phyloP scores from a whole-genome alignment of 306 rosid species.

The Alnus rubra region DNA sequence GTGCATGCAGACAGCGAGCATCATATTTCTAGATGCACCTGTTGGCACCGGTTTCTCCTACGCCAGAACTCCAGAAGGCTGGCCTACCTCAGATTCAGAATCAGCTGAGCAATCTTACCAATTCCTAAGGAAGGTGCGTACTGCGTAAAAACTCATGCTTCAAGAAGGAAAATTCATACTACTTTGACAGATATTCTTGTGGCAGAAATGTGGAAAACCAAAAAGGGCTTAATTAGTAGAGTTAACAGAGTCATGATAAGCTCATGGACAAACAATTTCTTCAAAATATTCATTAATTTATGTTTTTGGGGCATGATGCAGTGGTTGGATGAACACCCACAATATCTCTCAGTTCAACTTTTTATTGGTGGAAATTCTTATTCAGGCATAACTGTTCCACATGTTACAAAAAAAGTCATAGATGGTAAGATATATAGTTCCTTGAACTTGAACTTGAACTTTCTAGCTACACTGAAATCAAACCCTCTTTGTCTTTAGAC shows the following conservation, averaged over 20 bases:
- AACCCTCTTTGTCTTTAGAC: not conserved
- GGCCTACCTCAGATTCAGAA: conserved; percentile 12
- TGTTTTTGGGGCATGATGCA: not conserved
- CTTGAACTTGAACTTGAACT: not conserved
- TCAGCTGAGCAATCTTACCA: conserved; percentile 18
- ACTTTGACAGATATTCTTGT: not conserved
- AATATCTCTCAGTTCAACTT: conserved; percentile 17
- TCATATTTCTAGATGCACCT: conserved; percentile 23
- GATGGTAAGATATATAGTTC: conserved; percentile 4
- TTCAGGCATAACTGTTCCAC: conserved; percentile 19
- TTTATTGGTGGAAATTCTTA: conserved; percentile 33
- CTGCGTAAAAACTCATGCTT: not conserved
- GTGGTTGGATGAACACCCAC: conserved; percentile 26
- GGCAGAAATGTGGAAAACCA: not conserved
- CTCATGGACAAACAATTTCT: too few species aligned
- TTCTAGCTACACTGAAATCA: not conserved
- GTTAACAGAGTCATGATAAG: too few species aligned
- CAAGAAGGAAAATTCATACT: not conserved
- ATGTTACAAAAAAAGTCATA: conserved; percentile 10
- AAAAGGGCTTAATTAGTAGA: too few species aligned
- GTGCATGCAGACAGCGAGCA: conserved; percentile 24
- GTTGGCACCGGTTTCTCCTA: conserved; percentile 32
- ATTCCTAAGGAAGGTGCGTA: conserved; percentile 20
- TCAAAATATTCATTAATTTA: too few species aligned
- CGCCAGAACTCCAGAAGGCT: conserved; percentile 1